Base-by-base conservation (phyloP, 805 yeast genomes). In the Grigorovia yakushimaensis region DNA sequence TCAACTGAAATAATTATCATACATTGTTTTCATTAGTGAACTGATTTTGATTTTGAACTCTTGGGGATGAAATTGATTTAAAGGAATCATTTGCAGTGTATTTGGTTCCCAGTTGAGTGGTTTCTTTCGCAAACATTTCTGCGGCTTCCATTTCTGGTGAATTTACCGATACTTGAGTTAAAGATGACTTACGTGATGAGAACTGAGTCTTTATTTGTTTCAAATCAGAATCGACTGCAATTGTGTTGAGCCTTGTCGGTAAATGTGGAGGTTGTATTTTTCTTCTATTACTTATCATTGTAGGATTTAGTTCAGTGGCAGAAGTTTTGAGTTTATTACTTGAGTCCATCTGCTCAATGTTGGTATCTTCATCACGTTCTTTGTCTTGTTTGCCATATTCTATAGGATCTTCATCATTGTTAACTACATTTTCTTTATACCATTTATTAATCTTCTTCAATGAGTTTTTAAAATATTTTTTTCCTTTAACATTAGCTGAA, bases 381-480 rank as follows among this genome's bases (percentile, higher is more conserved):
- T 19, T 17, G 8, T 37, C 23, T 15, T 27, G 33, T 3, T 30
- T 42, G 21, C 41, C 42, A 23, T 17, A 7, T 9, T 18, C 35
- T 5, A 23, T 23, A 10, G 9, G 7, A 18, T 48, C 44, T 11
- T 46, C 48, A 33, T 44, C 39, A 5, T 42, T 42, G 15, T 43
- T 43, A 9, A 38, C 23, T 2, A 60, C 59, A 19, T 51, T 51
- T 17, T 61, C 64, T 46, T 72, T 73, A 54, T 84, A 84, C 87
- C 91, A 82, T 51, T 76, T 80, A 1, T 84, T 85, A 7, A 84
- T 61, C 55, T 78, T 83, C 49, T 72, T 74, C 42, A 81, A 64
- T 0, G 86, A 73, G 41, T 62, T 66, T 4, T 74, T 58, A 15
- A 75, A 59, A 3, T 69, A 67, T 44, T 67, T 70, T 47, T 66